A percentile compares a stretch with the other conserved stretches of the same genome.
Conservation (phyloP, 345 rosid species). For the Lepidium didymum region DNA sequence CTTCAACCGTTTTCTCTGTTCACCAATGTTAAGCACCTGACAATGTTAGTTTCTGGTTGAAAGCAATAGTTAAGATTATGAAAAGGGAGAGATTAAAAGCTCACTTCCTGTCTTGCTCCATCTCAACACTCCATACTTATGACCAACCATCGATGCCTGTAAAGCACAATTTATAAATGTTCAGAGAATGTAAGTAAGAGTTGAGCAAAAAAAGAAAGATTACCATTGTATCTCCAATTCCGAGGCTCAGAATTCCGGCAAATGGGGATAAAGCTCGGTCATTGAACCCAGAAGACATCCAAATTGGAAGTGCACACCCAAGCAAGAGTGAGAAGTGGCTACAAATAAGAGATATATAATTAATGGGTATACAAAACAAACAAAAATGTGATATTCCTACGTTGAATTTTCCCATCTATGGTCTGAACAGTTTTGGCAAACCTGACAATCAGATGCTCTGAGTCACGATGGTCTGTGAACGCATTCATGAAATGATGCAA, state of each 20-base stretch:
- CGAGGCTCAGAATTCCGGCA: constrained; percentile 97
- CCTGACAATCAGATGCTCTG: constrained; percentile 93
- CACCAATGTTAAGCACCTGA: background rate
- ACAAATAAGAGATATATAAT: constrained; percentile 1
- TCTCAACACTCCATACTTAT: constrained; percentile 89
- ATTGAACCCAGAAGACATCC: constrained; percentile 93
- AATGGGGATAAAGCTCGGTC: constrained; percentile 93
- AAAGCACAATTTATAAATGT: background rate
- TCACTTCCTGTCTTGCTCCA: constrained; percentile 95
- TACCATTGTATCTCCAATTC: constrained; percentile 98
- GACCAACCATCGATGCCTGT: constrained; percentile 96
- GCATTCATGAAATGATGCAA: constrained; percentile 88
- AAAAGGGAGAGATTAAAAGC: background rate
- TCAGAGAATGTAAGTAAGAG: background rate
- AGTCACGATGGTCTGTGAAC: constrained; percentile 95
- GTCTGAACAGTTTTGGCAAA: constrained; percentile 6
- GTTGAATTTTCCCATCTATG: background rate
- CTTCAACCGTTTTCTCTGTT: constrained; percentile 92
- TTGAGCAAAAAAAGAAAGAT: background rate
- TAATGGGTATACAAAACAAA: background rate
- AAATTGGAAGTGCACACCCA: constrained; percentile 97
- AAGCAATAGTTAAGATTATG: background rate
- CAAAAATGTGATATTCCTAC: background rate
- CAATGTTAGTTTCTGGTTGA: background rate
- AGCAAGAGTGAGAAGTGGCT: constrained; percentile 91